Evolutionary conservation across 768 basidiomycete species (phyloP), one percentile per base, ranked within the genome.

Genomic region (Panus rudis): DNA sequence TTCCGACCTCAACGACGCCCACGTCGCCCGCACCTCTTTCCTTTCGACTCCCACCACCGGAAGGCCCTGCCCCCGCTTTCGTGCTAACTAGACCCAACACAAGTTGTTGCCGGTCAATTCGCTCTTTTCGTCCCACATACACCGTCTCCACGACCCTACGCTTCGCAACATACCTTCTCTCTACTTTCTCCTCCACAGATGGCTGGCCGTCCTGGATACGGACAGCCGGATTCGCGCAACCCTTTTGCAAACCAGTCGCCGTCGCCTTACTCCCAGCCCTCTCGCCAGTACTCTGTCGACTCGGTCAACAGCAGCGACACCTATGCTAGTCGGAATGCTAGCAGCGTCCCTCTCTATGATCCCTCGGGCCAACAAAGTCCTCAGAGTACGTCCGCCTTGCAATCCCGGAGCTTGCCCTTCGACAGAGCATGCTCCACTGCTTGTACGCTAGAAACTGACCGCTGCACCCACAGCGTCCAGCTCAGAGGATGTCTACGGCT

Each of bases 161-260:
- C 21, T 35, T 17, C 7, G 23, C 40, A 39, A 23, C 37, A 39
- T 35, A 42, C 39, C 40, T 26, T 40, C 25, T 12, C 16, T 27
- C 25, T 19, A 21, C 30, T 33, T 19, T n/a, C n/a, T n/a, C 35
- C 40, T 43, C 30, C 46, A 39, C 31, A 52, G 50, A 65, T 66
- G 65, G 63, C 63, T 39, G 57, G 52, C 28, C 60, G 58, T 48
- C 61, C 59, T 46, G 61, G 60, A 47, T 59, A 57, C 52, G 62
- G 54, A 19, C 60, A 47, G 45, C 54, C 56, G 16, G 51, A 58
- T 52, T 58, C 59, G 49, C 56, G 53, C 39, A 63, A 63, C 48
- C 62, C 63, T n/a, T 60, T 58, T 50, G 44, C 53, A 39, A 54
- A 55, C 42, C 50, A 43, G 17, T 50, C 44, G 21, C 49, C 52